phyloP scores from a whole-genome alignment of 805 yeast species.

The Ogataea zsoltii region DNA sequence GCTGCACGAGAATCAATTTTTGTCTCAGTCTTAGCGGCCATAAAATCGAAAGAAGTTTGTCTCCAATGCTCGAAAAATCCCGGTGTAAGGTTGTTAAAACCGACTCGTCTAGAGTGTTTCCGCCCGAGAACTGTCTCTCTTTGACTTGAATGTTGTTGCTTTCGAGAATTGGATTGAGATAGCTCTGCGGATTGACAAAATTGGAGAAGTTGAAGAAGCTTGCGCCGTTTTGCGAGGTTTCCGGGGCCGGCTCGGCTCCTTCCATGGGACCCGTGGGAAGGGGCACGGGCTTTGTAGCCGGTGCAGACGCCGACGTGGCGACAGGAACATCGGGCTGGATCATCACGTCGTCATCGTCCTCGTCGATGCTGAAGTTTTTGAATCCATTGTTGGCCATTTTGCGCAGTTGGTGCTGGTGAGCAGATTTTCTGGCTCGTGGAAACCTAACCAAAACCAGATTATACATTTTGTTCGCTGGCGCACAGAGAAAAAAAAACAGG shows the following conservation, averaged over 20 bases:
- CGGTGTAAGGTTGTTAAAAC: conserved; percentile 46
- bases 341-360: conserved; percentile 34
- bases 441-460: conserved; percentile 19
- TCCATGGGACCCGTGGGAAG: conserved; percentile 6
- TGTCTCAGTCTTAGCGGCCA: conserved; percentile 39
- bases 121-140: conserved; percentile 57
- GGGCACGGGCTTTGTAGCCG: conserved; percentile 1
- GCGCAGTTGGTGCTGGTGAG: conserved; percentile 1
- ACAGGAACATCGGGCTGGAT: conserved; percentile 35
- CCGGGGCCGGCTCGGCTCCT: neutral
- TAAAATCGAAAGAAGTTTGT: conserved; percentile 35
- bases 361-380: conserved; percentile 29
- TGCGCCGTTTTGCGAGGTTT: conserved; percentile 1
- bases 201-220: conserved; percentile 32
- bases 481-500: neutral
- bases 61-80: conserved; percentile 36
- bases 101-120: conserved; percentile 60
- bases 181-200: conserved; percentile 36
- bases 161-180: conserved; percentile 28
- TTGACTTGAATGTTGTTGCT: conserved; percentile 31
- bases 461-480: neutral
- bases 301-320: conserved; percentile 8
- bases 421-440: neutral
- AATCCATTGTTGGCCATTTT: conserved; percentile 14
- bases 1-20: conserved; percentile 30